Evolutionary conservation across 495 filamentous ascomycete species (phyloP), one percentile per base, ranked within the genome.

Genomic region (Astrocystis sublimbata): DNA sequence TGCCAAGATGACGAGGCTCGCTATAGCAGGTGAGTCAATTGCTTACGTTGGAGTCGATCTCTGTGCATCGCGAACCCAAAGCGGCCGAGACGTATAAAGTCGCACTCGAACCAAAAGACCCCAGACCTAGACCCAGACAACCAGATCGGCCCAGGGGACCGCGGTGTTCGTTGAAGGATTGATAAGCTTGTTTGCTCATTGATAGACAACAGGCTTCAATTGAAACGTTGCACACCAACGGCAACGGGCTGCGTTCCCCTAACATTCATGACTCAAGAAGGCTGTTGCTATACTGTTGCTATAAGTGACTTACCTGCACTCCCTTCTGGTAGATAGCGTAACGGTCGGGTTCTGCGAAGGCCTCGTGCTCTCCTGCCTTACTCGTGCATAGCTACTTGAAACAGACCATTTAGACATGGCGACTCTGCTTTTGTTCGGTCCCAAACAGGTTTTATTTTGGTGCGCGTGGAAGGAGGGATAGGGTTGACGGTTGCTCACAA

Each of bases 171-270:
- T 28, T 19, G n/a, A 56, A 42, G 21, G 50, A 19, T 6, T 10
- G 19, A n/a, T 19, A n/a, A 21, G 23, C 54, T n/a, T 57, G 54
- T 57, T 57, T 57, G 54, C 40, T 57, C 26, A 45, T 31, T 15
- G 23, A 41, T 12, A 57, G n/a, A 28, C 54, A 26, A 45, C 6
- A 43, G n/a, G 54, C 45, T 57, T 45, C 54, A 57, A 38, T 57
- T 4, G 26, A 30, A 4, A 17, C 28, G n/a, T 9, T 69, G 26
- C 35, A 33, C n/a, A n/a, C n/a, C n/a, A n/a, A n/a, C n/a, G n/a
- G n/a, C n/a, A n/a, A n/a, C n/a, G n/a, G n/a, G n/a, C n/a, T n/a
- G n/a, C n/a, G 54, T 43, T 40, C 17, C 35, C 21, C 40, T 28
- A 45, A 6, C 17, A 23, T 4, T 9, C 35, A 31, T 40, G 54